A percentile compares a stretch with the other conserved stretches of the same genome.
Evolutionary conservation across 1,139 yeast genomes (phyloP).

Genomic region (Trichomonascaceae sp.): DNA sequence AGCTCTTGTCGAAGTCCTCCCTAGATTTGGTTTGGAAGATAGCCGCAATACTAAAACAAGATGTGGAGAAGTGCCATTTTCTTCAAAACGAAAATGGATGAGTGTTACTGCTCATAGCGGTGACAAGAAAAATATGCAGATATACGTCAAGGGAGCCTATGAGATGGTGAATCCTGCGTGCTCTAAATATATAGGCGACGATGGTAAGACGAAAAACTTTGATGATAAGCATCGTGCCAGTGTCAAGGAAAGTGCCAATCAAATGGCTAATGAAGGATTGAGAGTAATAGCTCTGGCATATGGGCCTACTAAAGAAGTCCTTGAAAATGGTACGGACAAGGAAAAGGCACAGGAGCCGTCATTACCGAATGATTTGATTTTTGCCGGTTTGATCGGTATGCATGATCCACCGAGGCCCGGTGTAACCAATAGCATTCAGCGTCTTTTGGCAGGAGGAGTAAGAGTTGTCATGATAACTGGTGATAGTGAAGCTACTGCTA

Average conservation of each 20-base stretch:
- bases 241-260: conserved; percentile 52
- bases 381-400: conserved; percentile 88
- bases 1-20: conserved; percentile 72
- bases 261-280: conserved; percentile 75
- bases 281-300: conserved; percentile 81
- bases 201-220: conserved; percentile 49
- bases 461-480: conserved; percentile 97
- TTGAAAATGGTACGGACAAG: conserved; percentile 32
- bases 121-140: conserved; percentile 47
- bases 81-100: conserved; percentile 82
- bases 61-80: conserved; percentile 73
- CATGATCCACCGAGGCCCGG: conserved; percentile 94
- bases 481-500: conserved; percentile 90
- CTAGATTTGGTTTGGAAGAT: conserved; percentile 68
- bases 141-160: conserved; percentile 83
- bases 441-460: conserved; percentile 84
- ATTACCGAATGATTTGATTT: conserved; percentile 52
- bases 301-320: conserved; percentile 34
- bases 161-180: conserved; percentile 68
- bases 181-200: conserved; percentile 50
- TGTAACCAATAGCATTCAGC: conserved; percentile 64
- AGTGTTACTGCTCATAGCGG: conserved; percentile 67
- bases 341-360: conserved; percentile 11
- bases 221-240: conserved; percentile 43
- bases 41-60: conserved; percentile 54